A percentile compares a stretch with the other conserved stretches of the same genome.
phyloP scores from a whole-genome alignment of 305 asterid species.

The Solanum chacoense region DNA sequence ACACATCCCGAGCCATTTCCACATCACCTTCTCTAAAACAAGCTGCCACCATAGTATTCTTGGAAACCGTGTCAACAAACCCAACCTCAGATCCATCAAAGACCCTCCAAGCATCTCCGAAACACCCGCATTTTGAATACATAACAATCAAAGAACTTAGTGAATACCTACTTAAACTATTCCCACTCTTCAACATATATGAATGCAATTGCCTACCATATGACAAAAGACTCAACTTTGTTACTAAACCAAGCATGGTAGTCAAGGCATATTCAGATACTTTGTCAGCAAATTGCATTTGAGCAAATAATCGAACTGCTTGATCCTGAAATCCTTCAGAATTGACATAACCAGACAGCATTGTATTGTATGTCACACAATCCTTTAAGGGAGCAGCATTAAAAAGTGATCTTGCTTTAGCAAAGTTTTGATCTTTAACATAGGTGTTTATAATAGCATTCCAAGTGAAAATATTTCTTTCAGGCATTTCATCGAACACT shows the following conservation, averaged over 20 bases:
- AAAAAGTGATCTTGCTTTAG: constrained; percentile 40
- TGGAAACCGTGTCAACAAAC: constrained; percentile 47
- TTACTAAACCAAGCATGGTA: constrained; percentile 57
- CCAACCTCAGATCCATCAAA: constrained; percentile 19
- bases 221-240: constrained; percentile 33
- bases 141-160: constrained; percentile 70
- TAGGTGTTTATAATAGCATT: constrained; percentile 51
- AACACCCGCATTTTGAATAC: constrained; percentile 76
- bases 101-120: constrained; percentile 36
- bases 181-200: constrained; percentile 66
- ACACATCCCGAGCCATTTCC: constrained; percentile 45
- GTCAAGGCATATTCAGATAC: constrained; percentile 70
- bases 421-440: constrained; percentile 36
- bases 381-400: constrained; percentile 53
- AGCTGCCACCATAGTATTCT: constrained; percentile 75
- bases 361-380: constrained; percentile 51
- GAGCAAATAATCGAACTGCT: constrained; percentile 39
- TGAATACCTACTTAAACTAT: constrained; percentile 45
- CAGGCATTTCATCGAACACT: constrained; percentile 75
- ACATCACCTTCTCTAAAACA: constrained; percentile 68
- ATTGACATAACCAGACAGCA: constrained; percentile 61
- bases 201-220: constrained; percentile 65
- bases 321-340: constrained; percentile 30
- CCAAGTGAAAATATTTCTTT: constrained; percentile 67
- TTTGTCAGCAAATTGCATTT: constrained; percentile 43